phyloP scores from a whole-genome alignment of 139 green algal species.

The Deuterostichococcus epilithicus region DNA sequence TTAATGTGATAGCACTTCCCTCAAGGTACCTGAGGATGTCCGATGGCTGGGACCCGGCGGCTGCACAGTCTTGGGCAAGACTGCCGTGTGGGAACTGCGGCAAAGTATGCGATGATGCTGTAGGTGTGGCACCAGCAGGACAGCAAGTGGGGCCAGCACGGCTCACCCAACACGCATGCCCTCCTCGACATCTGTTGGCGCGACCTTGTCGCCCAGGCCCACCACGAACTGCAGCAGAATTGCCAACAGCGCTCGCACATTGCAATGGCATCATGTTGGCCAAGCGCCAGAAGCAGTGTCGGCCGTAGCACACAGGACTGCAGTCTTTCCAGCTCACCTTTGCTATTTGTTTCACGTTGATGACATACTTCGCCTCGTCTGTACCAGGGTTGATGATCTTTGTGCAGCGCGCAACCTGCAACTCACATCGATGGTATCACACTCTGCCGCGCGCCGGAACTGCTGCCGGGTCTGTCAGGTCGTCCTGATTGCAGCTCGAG shows the following conservation, averaged over 20 bases:
- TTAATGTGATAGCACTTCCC: no score
- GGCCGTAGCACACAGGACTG: background rate
- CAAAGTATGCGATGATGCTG: no score
- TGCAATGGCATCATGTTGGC: no score
- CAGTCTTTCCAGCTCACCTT: constrained; percentile 58
- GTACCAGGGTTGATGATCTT: constrained; percentile 99
- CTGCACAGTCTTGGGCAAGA: background rate
- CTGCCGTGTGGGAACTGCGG: background rate
- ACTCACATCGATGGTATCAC: background rate
- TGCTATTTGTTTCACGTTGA: constrained; percentile 99
- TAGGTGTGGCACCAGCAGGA: no score
- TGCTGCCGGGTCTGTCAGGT: no score
- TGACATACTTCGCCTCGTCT: constrained; percentile 99
- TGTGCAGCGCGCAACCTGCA: constrained; percentile 94
- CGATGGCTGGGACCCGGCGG: no score
- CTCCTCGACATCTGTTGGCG: constrained; percentile 98
- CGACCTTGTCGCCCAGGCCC: constrained; percentile 93
- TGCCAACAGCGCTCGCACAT: no score
- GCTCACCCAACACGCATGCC: constrained; percentile 94
- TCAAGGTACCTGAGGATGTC: no score
- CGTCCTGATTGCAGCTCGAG: constrained; percentile 18
- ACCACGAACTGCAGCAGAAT: constrained; percentile 89
- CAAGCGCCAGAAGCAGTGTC: constrained; percentile 1
- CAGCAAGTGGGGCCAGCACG: background rate
- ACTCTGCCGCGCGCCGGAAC: no score